A percentile compares a stretch with the other conserved stretches of the same genome.
These are phyloP conservation scores for Paramecium octaurelia DNA, from an alignment of 73 alveolate genomes.

Conservation along the genomic window DNA sequence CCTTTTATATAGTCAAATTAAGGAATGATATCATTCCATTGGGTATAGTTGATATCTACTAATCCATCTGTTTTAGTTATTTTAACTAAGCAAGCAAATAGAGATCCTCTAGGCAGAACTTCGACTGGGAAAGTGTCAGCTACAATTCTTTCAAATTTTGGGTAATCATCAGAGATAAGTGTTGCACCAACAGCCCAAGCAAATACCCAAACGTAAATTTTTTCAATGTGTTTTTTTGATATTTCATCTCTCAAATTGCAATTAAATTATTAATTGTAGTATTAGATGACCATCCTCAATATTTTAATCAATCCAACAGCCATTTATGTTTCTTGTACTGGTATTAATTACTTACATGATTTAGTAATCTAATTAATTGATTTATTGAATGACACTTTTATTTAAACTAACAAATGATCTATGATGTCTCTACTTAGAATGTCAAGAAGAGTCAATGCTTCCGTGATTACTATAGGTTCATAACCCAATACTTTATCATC, in stretches of 20 bases:
- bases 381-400: neutral
- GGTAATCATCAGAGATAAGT: constrained; percentile 59
- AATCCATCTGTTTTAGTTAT: constrained; percentile 41
- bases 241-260: constrained; percentile 65
- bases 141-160: constrained; percentile 70
- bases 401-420: neutral
- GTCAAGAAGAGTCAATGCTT: neutral
- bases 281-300: constrained; percentile 62
- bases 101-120: constrained; percentile 71
- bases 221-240: constrained; percentile 67
- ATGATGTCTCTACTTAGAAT: neutral
- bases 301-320: constrained; percentile 71
- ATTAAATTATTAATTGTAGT: neutral
- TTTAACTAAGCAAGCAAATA: constrained; percentile 68
- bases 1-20: constrained; percentile 65
- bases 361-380: neutral
- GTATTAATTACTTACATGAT: constrained; percentile 6
- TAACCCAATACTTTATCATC: constrained; percentile 84
- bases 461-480: constrained; percentile 70
- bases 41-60: constrained; percentile 57
- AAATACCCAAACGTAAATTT: constrained; percentile 70
- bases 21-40: constrained; percentile 75
- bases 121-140: constrained; percentile 59
- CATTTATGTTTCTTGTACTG: constrained; percentile 66
- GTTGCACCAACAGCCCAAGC: constrained; percentile 83